Evolutionary conservation across 495 filamentous ascomycete species (phyloP).

Genomic region (Pyronema omphalodes): DNA sequence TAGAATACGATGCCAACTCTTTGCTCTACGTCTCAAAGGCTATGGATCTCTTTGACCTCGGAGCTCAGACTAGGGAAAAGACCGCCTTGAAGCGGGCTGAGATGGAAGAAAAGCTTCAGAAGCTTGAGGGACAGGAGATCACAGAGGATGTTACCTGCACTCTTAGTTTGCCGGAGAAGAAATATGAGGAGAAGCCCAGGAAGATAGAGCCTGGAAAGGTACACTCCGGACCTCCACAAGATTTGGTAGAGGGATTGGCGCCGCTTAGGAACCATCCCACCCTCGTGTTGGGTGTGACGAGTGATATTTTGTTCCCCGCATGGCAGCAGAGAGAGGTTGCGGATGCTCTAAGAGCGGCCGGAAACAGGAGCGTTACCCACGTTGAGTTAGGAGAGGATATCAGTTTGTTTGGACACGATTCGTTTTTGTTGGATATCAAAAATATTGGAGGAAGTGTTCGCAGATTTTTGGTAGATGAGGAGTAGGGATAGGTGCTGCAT

Average conservation of each 20-base stretch:
- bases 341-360: constrained; percentile 52
- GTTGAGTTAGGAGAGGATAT: constrained; percentile 81
- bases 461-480: constrained; percentile 50
- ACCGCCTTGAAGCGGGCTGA: constrained; percentile 33
- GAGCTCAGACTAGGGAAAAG: constrained; percentile 40
- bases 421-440: constrained; percentile 82
- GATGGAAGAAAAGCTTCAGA: constrained; percentile 32
- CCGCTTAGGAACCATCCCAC: constrained; percentile 55
- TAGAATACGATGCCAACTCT: constrained; percentile 96
- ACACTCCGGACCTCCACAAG: constrained; percentile 37
- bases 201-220: constrained; percentile 8
- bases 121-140: constrained; percentile 10
- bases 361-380: constrained; percentile 66
- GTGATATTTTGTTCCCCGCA: constrained; percentile 91
- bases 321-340: constrained; percentile 98
- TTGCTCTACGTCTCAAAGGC: constrained; percentile 94
- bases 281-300: constrained; percentile 83
- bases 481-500: no score
- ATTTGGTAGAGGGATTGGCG: constrained; percentile 59
- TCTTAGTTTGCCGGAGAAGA: constrained; percentile 64
- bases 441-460: constrained; percentile 71
- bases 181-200: constrained; percentile 62
- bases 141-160: constrained; percentile 41
- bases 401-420: constrained; percentile 90
- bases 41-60: constrained; percentile 96